Evolutionary conservation across 139 green algal genomes (phyloP).

Genomic region (Closterium sp.): DNA sequence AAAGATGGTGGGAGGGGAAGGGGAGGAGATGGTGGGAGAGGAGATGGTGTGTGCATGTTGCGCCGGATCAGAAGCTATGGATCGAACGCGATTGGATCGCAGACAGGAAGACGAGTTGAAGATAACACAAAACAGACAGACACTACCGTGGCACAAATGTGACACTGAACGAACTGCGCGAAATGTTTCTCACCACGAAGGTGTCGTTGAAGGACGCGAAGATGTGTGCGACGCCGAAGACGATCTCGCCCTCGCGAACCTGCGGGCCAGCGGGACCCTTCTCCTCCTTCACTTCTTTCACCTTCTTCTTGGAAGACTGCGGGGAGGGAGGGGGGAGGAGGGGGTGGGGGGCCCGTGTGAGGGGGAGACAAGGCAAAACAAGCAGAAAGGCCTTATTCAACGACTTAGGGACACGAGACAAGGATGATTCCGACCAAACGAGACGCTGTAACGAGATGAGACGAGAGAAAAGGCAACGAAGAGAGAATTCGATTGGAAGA

Average conservation of each 20-base stretch:
- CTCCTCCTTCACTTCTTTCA: conserved; percentile 76
- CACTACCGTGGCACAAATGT: background rate
- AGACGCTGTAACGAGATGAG: too few species aligned
- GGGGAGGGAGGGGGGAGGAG: background rate
- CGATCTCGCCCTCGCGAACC: conserved; percentile 89
- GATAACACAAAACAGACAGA: background rate
- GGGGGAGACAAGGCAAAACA: background rate
- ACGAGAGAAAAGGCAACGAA: too few species aligned
- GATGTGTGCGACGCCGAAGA: conserved; percentile 99
- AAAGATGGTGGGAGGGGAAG: background rate
- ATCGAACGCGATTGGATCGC: too few species aligned
- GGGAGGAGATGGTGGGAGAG: background rate
- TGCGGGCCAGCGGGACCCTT: conserved; percentile 53
- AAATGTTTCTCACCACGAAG: conserved; percentile 74
- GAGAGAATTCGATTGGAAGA: background rate
- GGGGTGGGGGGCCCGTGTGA: too few species aligned
- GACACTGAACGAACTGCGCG: background rate
- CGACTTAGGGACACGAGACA: too few species aligned
- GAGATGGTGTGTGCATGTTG: too few species aligned
- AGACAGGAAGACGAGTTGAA: too few species aligned
- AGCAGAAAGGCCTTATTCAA: too few species aligned
- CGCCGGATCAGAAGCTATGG: too few species aligned
- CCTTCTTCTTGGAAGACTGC: conserved; percentile 19
- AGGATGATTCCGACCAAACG: too few species aligned
- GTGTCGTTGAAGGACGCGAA: conserved; percentile 99